Base-by-base conservation (phyloP, 1,284 basidiomycete species). In the Melampsora larici-populina region DNA sequence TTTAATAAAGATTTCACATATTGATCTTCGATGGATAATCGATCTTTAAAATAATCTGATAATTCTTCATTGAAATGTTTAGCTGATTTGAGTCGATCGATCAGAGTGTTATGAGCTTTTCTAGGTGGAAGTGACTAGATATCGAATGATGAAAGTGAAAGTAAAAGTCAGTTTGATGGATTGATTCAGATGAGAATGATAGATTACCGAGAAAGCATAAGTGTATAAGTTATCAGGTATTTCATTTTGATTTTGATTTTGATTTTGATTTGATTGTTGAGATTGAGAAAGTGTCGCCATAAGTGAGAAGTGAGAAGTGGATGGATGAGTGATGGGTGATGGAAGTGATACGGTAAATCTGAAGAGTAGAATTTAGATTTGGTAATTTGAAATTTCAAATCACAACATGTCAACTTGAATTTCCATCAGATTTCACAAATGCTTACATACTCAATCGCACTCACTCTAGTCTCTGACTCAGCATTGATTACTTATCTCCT, bases 1-100 rank as follows among this genome's bases (percentile, higher is more conserved):
- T 87, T 87, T n/a, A 84, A 80, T 26, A 88, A 83, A 29, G 84
- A 81, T 40, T 85, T 84, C n/a, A 86, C 84, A 79, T 88, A 88
- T 43, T 82, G 80, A 21, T 84, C 82, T 78, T 88, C 87, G 60
- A 86, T 84, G 3, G 81, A 81, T 0, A 85, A 82, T 29, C 87
- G 83, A 62, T 87, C 87, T 49, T 84, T 84, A 82, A 85, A 86
- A 78, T 87, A 84, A 71, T 86, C 85, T 33, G 86, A 85, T 24
- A 86, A 81, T 0, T 82, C 82, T 36, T 84, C 83, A 46, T 83
- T 81, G 64, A 84, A 82, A n/a, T 81, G 81, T 1, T 80, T 81
- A 0, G 85, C 84, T 7, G 81, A 79, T 15, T 81, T 80, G 0
- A 85, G 79, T 0, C 85, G 40, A 43, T 29, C 55, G 18, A 31